Conservation (phyloP, 176 grass and related monocot genomes). For the Rhipidocladum racemiflorum region DNA sequence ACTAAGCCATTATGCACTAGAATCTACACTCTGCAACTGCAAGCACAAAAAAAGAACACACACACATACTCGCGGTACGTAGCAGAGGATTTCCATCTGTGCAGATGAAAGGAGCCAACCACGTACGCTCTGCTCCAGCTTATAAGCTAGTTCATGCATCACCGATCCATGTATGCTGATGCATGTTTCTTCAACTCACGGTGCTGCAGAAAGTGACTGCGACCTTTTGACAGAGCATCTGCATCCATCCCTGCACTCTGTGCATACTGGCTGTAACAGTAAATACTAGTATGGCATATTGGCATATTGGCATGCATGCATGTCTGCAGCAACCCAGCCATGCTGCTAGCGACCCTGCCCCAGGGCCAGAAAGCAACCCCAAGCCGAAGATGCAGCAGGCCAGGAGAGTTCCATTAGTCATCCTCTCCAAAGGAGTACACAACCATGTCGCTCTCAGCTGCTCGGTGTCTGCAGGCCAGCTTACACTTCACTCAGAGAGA, state of each 20-base stretch:
- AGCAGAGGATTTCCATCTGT: not conserved
- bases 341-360: constrained; percentile 35
- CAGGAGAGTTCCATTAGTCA: constrained; percentile 15
- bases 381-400: not conserved
- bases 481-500: not conserved
- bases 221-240: not conserved
- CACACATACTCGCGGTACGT: not conserved
- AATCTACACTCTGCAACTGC: not conserved
- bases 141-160: not conserved
- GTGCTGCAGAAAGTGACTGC: not conserved
- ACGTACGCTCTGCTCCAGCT: not conserved
- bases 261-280: not conserved
- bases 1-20: not conserved
- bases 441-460: not conserved
- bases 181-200: not conserved
- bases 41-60: not conserved
- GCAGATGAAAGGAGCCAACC: not conserved
- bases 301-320: constrained; percentile 1
- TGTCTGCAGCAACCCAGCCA: not conserved
- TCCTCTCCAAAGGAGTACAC: not conserved
- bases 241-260: not conserved
- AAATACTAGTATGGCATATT: not conserved
- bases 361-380: constrained; percentile 17
- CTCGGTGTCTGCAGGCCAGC: constrained; percentile 7
- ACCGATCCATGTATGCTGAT: not conserved